Base-by-base conservation (phyloP, 2,329 filamentous ascomycete species). In the Curvularia eragrostidis region DNA sequence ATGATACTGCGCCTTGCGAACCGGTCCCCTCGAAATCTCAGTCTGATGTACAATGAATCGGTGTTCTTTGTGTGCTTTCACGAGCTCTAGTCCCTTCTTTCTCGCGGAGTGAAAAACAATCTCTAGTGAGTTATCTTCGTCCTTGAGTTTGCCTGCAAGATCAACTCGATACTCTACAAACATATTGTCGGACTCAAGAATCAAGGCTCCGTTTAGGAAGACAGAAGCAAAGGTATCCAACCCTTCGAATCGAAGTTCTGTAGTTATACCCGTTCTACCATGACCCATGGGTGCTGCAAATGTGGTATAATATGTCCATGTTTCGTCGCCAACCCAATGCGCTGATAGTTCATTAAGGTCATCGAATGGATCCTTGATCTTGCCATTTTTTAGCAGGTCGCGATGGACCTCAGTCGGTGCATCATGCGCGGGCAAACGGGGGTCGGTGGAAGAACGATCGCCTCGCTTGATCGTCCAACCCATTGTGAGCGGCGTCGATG, bases 161-260 rank as follows among this genome's bases (percentile, higher is more conserved):
- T 84, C 71, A 21, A 87, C 72, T 0, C 85, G 79, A 59, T 88
- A 79, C n/a, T 81, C 79, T 8, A 86, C 65, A 65, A 87, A 88
- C 86, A 88, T 88, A 71, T 89, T 89, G 58, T 87, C 83, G 4
- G 82, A 81, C 57, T 80, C 69, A 15, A 88, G 74, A 10, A 89
- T 82, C 21, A 78, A 67, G 1, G 75, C 63, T 2, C 79, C 84
- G 59, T 89, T 87, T 21, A 89, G 75, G 9, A 64, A 78, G 19
- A 88, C 84, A 0, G 79, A 83, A 1, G 85, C 85, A 61, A 86
- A 87, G 0, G 87, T 89, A 66, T 89, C 87, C 1, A 89, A 80
- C 0, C 87, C 87, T 62, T 87, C 81, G 53, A 89, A 87, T 4
- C 85, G 82, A 5, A 89, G 75, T 13, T 84, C 79, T 9, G 78